Base-by-base conservation (phyloP, 1,284 basidiomycete species). In the Cerioporus squamosus region DNA sequence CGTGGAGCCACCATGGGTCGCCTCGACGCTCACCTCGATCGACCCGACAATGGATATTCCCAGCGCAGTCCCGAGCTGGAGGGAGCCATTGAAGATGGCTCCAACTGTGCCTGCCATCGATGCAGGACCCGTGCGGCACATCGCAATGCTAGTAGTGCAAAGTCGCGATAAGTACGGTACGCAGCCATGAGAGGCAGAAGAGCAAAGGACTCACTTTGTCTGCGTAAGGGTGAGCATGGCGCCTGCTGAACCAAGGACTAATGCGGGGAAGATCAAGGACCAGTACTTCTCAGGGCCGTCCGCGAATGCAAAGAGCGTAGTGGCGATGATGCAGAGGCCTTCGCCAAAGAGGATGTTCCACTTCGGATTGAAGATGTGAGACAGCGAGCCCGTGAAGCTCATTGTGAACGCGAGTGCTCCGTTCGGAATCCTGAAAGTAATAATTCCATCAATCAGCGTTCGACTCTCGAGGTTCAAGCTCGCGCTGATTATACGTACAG, bases 51-150 rank as follows among this genome's bases (percentile, higher is more conserved):
- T 77, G 8, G 84, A 78, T 44, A 80, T 70, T 15, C 80, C 80
- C 20, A 81, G 70, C 1, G 83, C 84, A 3, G 76, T 76, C 18
- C 83, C 83, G 50, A 82, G 72, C 68, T 86, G 81, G 0, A 84
- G 75, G 10, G 80, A 80, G 23, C 77, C 75, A 57, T 82, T 82
- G 72, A 84, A 83, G 29, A 85, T 78, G 2, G 84, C 84, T 17
- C 82, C 82, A 2, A 83, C 78, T 1, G 78, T 81, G 42, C 84
- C 84, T 1, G 82, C 75, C 69, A 81, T 78, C 14, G 74, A 71
- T 3, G 79, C 55, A 2, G 83, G 83, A 2, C 76, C 75, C 17
- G 73, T 74, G 43, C 74, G 76, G 70, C 85, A 79, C 42, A 84
- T 77, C 12, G 82, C 81, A 55, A 86, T 81, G 63, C 80, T 84